Percentiles rank a stretch among this genome's conserved stretches.
These are phyloP conservation scores for Hypoxylon fragiforme DNA, from an alignment of 495 filamentous ascomycete species.

Conservation along the genomic window DNA sequence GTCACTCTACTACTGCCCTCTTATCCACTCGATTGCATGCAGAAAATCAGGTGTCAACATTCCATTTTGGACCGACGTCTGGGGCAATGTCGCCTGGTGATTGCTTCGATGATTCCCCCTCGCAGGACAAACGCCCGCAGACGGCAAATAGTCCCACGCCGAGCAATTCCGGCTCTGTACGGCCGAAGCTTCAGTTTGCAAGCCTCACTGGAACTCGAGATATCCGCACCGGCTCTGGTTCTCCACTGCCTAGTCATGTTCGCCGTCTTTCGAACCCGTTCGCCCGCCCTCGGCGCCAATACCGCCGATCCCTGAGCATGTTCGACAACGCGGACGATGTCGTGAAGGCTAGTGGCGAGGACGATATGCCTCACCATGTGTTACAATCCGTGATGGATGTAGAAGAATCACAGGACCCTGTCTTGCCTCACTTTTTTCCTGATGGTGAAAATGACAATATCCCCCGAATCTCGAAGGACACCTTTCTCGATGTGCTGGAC, in stretches of 20 bases:
- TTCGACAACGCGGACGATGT: slow-evolving; percentile 90
- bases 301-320: slow-evolving; percentile 93
- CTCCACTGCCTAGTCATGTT: slow-evolving; percentile 68
- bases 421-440: slow-evolving; percentile 82
- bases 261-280: slow-evolving; percentile 72
- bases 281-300: slow-evolving; percentile 81
- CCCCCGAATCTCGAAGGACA: slow-evolving; percentile 80
- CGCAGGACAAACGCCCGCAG: slow-evolving; percentile 65
- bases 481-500: slow-evolving; percentile 82
- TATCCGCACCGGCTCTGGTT: slow-evolving; percentile 71
- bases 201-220: slow-evolving; percentile 47
- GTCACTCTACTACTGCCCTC: slow-evolving; percentile 56
- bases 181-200: slow-evolving; percentile 63
- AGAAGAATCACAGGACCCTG: slow-evolving; percentile 64
- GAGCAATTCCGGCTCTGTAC: slow-evolving; percentile 54
- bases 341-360: slow-evolving; percentile 67
- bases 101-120: slow-evolving; percentile 78
- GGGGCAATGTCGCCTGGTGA: slow-evolving; percentile 71
- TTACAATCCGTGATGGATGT: slow-evolving; percentile 78
- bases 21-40: slow-evolving; percentile 45
- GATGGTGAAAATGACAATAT: slow-evolving; percentile 81
- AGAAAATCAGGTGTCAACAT: slow-evolving; percentile 69
- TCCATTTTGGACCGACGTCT: slow-evolving; percentile 67
- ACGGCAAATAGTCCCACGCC: slow-evolving; percentile 58
- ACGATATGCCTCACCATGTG: slow-evolving; percentile 49